Evolutionary conservation across 192 early-diverging fungal species (phyloP).

Genomic region (Linderina pennispora): DNA sequence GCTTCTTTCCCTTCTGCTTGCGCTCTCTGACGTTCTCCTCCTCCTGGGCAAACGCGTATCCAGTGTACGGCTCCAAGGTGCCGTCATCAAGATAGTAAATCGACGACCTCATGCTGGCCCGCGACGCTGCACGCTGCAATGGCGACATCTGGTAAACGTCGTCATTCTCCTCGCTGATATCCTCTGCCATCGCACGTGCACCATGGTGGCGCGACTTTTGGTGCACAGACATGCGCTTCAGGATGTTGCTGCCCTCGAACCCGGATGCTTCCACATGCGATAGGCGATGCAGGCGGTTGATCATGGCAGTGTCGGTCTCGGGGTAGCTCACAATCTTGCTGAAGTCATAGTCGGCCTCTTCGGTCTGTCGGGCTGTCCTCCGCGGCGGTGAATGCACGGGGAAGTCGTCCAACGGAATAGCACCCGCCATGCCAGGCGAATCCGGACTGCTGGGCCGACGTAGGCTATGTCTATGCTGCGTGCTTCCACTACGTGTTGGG

Average conservation of each 20-base stretch:
- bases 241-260: constrained; percentile 4
- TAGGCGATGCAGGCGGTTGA: constrained; percentile 25
- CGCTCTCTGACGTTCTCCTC: too few relatives aligned
- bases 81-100: constrained; percentile 39
- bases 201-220: constrained; percentile 6
- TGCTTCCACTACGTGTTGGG: too few relatives aligned
- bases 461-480: too few relatives aligned
- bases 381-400: too few relatives aligned
- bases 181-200: constrained; percentile 1
- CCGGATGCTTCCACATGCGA: constrained; percentile 13
- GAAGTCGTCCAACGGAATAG: constrained; percentile 29
- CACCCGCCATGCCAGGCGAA: constrained; percentile 29
- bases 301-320: constrained; percentile 18
- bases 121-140: constrained; percentile 3
- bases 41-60: constrained; percentile 41
- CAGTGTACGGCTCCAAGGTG: constrained; percentile 33
- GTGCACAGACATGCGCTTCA: constrained; percentile 27
- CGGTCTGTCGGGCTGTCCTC: too few relatives aligned
- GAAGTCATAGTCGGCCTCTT: background rate
- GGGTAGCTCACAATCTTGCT: constrained; percentile 21
- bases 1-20: too few relatives aligned
- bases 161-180: constrained; percentile 9
- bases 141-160: constrained; percentile 4
- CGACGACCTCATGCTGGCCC: constrained; percentile 28
- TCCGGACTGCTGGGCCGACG: background rate